Percentiles rank a stretch among this genome's conserved stretches.
Conservation (phyloP, 2,329 filamentous ascomycete species). For the Neofusicoccum laricinum region DNA sequence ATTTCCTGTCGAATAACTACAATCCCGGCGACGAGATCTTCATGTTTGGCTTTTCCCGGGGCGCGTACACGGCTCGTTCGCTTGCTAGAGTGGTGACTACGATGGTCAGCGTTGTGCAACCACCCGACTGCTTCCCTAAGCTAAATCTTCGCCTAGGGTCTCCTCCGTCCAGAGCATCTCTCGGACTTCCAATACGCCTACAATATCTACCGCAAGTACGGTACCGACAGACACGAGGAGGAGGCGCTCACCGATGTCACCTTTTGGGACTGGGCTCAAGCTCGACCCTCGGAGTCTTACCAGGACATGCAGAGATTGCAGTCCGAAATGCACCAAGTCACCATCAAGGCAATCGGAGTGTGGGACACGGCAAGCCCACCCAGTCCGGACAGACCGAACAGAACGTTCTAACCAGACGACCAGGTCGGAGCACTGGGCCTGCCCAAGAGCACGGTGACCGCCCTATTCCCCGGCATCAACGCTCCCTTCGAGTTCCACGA, state of each 20-base stretch:
- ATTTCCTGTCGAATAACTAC: slow-evolving; percentile 54
- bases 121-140: too few species aligned
- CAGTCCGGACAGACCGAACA: slow-evolving; percentile 12
- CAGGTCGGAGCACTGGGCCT: slow-evolving; percentile 12
- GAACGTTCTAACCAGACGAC: slow-evolving; percentile 17
- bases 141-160: slow-evolving; percentile 21
- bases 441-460: background rate
- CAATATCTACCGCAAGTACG: slow-evolving; percentile 24
- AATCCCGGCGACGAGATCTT: slow-evolving; percentile 44
- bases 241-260: too few species aligned
- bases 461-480: slow-evolving; percentile 3
- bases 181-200: slow-evolving; percentile 44
- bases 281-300: too few species aligned
- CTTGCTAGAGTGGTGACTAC: slow-evolving; percentile 45
- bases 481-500: slow-evolving; percentile 11
- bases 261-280: too few species aligned
- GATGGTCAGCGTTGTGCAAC: slow-evolving; percentile 25
- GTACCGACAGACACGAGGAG: background rate
- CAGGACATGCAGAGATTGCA: too few species aligned
- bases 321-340: background rate
- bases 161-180: slow-evolving; percentile 46
- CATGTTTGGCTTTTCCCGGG: slow-evolving; percentile 45
- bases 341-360: slow-evolving; percentile 45
- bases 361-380: slow-evolving; percentile 46
- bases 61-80: slow-evolving; percentile 41